These are phyloP conservation scores for Dinochytrium kinnereticum DNA, from an alignment of 371 early-diverging fungal species.

Conservation along the genomic window DNA sequence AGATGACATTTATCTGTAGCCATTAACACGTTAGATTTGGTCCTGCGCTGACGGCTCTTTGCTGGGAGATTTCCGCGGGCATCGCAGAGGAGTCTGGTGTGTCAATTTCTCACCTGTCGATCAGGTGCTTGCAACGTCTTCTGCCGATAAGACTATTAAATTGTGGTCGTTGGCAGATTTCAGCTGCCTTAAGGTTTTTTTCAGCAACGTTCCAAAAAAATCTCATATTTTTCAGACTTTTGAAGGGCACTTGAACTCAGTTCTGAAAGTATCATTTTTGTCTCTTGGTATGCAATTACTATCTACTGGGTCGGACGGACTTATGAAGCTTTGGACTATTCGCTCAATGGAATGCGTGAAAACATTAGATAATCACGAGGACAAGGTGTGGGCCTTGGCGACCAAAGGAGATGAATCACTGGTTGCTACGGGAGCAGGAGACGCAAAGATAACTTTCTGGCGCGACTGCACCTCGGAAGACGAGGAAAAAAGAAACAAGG, in stretches of 20 bases:
- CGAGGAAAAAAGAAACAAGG: conserved; percentile 66
- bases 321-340: conserved; percentile 95
- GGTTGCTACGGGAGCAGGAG: conserved; percentile 87
- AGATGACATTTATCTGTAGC: not conserved
- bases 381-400: conserved; percentile 91
- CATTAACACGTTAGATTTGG: conserved; percentile 68
- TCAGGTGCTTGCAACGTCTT: conserved; percentile 86
- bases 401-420: conserved; percentile 74
- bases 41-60: conserved; percentile 80
- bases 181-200: conserved; percentile 75
- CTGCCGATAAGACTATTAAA: conserved; percentile 92
- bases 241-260: conserved; percentile 95
- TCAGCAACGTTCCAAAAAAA: not conserved
- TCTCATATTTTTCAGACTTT: conserved; percentile 66
- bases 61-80: conserved; percentile 88
- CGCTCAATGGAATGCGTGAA: conserved; percentile 84
- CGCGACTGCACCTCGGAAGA: conserved; percentile 86
- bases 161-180: conserved; percentile 91
- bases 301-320: conserved; percentile 88
- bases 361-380: conserved; percentile 92
- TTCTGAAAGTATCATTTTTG: conserved; percentile 82
- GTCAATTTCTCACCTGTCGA: conserved; percentile 90
- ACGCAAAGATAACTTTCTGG: conserved; percentile 90
- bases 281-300: conserved; percentile 87
- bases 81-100: conserved; percentile 95